Percentiles rank a stretch among this genome's conserved stretches.
Evolutionary conservation across 2,329 filamentous ascomycete genomes (phyloP).

Genomic region (Penicillium brasilianum): DNA sequence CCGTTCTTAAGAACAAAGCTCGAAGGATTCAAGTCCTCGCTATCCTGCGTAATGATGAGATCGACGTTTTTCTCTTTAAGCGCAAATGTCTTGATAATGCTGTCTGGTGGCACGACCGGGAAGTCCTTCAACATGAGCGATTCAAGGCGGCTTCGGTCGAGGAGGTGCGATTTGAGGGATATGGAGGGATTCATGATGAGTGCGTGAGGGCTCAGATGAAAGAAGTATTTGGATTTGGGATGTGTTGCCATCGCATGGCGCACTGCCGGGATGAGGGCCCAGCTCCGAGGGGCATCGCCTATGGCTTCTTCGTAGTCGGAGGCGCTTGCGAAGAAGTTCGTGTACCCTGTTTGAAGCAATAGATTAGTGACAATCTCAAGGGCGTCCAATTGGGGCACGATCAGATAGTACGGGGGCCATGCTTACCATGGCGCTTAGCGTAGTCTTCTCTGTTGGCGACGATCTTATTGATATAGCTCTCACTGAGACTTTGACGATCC

Average conservation of each 20-base stretch:
- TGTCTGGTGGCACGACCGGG: conserved; percentile 90
- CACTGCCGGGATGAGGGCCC: conserved; percentile 77
- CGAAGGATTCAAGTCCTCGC: conserved; percentile 73
- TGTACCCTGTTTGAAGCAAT: conserved; percentile 67
- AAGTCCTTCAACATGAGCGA: conserved; percentile 81
- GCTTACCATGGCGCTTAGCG: conserved; percentile 80
- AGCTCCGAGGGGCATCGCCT: conserved; percentile 50
- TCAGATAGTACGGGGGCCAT: background rate
- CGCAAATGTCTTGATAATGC: conserved; percentile 91
- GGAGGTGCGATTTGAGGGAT: conserved; percentile 72
- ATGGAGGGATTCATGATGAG: conserved; percentile 84
- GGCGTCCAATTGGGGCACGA: background rate
- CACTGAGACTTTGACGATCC: conserved; percentile 68
- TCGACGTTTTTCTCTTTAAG: conserved; percentile 80
- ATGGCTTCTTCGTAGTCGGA: conserved; percentile 67
- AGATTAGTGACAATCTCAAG: background rate
- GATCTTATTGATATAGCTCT: conserved; percentile 72
- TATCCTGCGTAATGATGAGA: conserved; percentile 83
- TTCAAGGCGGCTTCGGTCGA: conserved; percentile 71
- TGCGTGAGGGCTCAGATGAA: conserved; percentile 82
- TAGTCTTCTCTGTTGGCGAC: conserved; percentile 84
- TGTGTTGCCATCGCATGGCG: conserved; percentile 85
- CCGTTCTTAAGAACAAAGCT: conserved; percentile 83
- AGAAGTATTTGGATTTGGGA: conserved; percentile 79
- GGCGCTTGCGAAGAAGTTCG: conserved; percentile 78